phyloP scores from a whole-genome alignment of 176 grass and related monocot species.

The Hsuehochloa calcarea region DNA sequence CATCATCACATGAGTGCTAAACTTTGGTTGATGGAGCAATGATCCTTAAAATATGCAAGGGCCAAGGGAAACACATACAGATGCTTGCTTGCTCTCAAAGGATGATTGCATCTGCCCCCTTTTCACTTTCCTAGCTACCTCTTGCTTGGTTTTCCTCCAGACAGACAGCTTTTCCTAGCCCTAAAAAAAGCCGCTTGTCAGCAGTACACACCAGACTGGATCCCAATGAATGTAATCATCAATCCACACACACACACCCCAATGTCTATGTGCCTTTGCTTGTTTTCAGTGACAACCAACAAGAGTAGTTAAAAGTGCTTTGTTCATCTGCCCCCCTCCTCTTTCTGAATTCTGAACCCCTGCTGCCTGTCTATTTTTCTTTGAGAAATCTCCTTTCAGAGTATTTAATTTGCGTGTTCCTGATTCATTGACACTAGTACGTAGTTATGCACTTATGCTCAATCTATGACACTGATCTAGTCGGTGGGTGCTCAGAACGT shows the following conservation, averaged over 20 bases:
- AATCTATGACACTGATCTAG: background rate
- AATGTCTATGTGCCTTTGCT: background rate
- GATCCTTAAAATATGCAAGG: constrained; percentile 1
- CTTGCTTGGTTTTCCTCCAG: background rate
- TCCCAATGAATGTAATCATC: background rate
- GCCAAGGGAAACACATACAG: background rate
- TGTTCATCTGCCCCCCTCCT: background rate
- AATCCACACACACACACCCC: background rate
- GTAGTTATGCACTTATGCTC: background rate
- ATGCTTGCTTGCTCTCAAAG: constrained; percentile 28
- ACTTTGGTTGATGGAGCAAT: constrained; percentile 10
- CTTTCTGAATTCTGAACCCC: background rate
- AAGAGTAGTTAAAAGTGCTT: background rate
- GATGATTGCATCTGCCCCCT: background rate
- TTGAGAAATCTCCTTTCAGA: background rate
- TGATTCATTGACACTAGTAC: background rate
- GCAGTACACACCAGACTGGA: background rate
- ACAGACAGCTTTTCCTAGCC: background rate
- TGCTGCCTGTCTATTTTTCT: background rate
- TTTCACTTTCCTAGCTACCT: background rate
- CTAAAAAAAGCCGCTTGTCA: background rate
- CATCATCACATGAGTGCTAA: background rate
- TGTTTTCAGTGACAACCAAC: constrained; percentile 29
- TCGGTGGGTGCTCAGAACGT: constrained; percentile 4
- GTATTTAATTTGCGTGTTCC: background rate